Evolutionary conservation across 108 stramenopile species (phyloP), one percentile per base, ranked within the genome.

Genomic region (Aurantiochytrium sp.): DNA sequence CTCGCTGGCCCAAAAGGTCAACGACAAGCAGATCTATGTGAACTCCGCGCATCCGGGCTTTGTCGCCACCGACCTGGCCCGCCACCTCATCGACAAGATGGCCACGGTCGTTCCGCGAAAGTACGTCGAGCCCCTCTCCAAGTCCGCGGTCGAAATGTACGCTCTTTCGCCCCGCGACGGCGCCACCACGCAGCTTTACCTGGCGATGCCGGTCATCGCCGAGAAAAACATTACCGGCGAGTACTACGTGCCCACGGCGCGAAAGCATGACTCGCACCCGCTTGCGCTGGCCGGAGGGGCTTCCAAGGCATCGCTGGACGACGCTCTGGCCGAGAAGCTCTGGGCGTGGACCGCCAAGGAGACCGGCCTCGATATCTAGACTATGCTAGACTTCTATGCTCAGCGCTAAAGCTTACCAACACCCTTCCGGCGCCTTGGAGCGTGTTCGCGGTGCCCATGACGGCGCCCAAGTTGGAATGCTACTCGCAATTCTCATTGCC

Each of bases 11-110:
- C 36, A 10, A 12, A 41, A 48, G 19, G 36, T 81, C 27, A 48
- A 48, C 17, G 42, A 48, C 45, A 81, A 81, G 45, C 39, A 48
- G 73, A 81, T 81, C 39, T 81, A 81, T 24, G 73, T 81, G 0
- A 81, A 81, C 73, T 17, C 36, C 30, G 73, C 73, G 12, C 73
- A 81, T 24, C 73, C 73, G 6, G 73, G 73, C n/a, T 81, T 81
- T 1, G 73, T 81, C 27, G 73, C 39, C 42, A 81, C 73, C 24
- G 73, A 81, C 21, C 73, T 81, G 12, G 2, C 45, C 10, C 73
- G 73, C 19, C 24, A 81, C 2, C 24, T 81, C 30, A 41, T 27
- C 21, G 73, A 81, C 42, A 48, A 41, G 27, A 21, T 42, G 42
- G n/a, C n/a, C 42, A 2, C 12, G n/a, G 50, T 41, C 27, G n/a